These are phyloP conservation scores for Arthroderma sp. DNA, from an alignment of 2,329 filamentous ascomycete species.

Conservation along the genomic window DNA sequence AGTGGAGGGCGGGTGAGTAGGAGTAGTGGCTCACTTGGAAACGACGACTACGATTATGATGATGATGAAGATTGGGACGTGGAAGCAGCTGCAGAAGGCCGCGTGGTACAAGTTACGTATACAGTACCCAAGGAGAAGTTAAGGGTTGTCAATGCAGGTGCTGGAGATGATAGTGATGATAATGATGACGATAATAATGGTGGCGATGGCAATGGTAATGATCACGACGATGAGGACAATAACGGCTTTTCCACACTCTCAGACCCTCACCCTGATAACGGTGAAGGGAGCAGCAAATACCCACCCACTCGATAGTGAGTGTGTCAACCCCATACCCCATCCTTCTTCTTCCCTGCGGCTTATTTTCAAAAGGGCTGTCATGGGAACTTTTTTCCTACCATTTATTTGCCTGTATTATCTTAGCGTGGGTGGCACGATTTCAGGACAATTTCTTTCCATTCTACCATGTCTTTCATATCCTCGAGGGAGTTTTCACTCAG, in stretches of 20 bases:
- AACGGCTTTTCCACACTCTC: background rate
- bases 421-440: background rate
- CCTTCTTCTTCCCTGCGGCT: too few relatives aligned
- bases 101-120: conserved; percentile 75
- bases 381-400: background rate
- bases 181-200: conserved; percentile 7
- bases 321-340: background rate
- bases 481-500: background rate
- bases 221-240: background rate
- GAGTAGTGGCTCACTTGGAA: conserved; percentile 3
- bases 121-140: conserved; percentile 79
- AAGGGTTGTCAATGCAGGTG: conserved; percentile 71
- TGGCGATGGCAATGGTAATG: background rate
- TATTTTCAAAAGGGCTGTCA: background rate
- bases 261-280: background rate
- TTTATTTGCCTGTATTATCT: background rate
- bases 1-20: conserved; percentile 2
- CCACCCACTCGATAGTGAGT: background rate
- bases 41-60: conserved; percentile 16
- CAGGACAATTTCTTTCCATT: background rate
- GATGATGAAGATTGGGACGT: conserved; percentile 56
- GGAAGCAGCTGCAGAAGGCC: conserved; percentile 55
- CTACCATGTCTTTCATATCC: background rate
- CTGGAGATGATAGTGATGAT: conserved; percentile 21
- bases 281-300: background rate